Conservation (phyloP, 768 basidiomycete genomes). For the Vishniacozyma victoriae region DNA sequence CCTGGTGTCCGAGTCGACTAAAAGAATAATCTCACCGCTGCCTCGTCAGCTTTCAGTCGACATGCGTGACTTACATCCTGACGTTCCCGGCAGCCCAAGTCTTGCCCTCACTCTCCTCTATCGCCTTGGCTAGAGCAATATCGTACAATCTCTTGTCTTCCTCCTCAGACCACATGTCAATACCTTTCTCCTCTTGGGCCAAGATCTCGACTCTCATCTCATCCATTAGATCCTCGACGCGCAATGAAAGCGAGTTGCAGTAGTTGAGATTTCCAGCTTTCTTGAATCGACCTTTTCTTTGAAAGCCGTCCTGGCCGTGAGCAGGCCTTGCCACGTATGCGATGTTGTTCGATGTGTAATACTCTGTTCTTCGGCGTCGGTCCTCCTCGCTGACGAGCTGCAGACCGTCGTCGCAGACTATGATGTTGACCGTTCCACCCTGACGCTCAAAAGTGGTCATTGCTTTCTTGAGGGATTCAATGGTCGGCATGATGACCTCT, state of each 20-base stretch:
- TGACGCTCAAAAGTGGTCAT: conserved; percentile 91
- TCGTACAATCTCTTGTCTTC: conserved; percentile 64
- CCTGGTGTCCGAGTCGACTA: conserved; percentile 75
- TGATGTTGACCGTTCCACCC: conserved; percentile 71
- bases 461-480: conserved; percentile 71
- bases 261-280: conserved; percentile 72
- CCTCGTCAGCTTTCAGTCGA: background rate
- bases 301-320: conserved; percentile 65
- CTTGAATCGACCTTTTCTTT: conserved; percentile 84
- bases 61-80: conserved; percentile 52
- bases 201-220: conserved; percentile 43
- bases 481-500: conserved; percentile 53
- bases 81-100: conserved; percentile 68
- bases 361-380: conserved; percentile 60
- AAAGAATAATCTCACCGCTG: conserved; percentile 55
- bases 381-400: conserved; percentile 63
- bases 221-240: conserved; percentile 54
- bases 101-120: conserved; percentile 60
- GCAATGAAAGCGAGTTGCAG: conserved; percentile 62
- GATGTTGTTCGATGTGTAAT: conserved; percentile 66
- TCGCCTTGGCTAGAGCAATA: conserved; percentile 63
- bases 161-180: conserved; percentile 56
- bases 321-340: conserved; percentile 77
- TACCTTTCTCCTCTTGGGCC: conserved; percentile 37
- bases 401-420: conserved; percentile 78